Evolutionary conservation across 805 yeast genomes (phyloP).

Genomic region (Priceomyces melissophilus): DNA sequence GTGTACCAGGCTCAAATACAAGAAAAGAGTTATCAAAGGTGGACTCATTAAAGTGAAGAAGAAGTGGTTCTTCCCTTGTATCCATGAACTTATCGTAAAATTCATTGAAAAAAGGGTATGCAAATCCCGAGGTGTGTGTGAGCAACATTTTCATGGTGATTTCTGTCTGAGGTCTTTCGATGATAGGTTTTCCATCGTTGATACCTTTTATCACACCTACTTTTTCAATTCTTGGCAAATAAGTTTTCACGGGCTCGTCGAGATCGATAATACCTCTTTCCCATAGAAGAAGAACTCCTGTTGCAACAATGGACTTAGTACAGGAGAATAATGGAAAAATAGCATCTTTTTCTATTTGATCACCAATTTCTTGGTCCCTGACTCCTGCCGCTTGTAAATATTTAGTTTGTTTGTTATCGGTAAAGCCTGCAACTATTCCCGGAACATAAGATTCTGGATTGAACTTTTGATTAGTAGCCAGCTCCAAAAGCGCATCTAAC

Average conservation of each 20-base stretch:
- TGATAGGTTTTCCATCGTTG: conserved; percentile 11
- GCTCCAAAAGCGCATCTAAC: neutral
- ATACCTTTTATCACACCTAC: conserved; percentile 18
- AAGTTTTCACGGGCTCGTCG: conserved; percentile 25
- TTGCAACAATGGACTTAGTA: conserved; percentile 27
- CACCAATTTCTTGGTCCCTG: conserved; percentile 1
- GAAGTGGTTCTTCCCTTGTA: conserved; percentile 5
- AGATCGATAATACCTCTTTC: conserved; percentile 29
- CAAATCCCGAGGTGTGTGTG: conserved; percentile 39
- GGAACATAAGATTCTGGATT: conserved; percentile 1
- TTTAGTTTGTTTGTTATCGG: conserved; percentile 10
- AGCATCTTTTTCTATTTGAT: conserved; percentile 5
- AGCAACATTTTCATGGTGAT: conserved; percentile 33
- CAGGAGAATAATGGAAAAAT: conserved; percentile 28
- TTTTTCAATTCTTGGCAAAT: conserved; percentile 26
- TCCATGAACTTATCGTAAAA: conserved; percentile 8
- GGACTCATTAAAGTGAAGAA: conserved; percentile 6
- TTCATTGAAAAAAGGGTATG: conserved; percentile 27
- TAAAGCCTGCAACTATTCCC: conserved; percentile 14
- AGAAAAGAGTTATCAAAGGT: conserved; percentile 20
- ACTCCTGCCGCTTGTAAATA: conserved; percentile 11
- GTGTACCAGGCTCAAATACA: conserved; percentile 34
- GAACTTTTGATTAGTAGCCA: too few relatives aligned
- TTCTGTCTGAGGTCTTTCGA: conserved; percentile 19
- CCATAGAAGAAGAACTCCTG: conserved; percentile 27